These are phyloP conservation scores for Xanthoconium purpureum DNA, from an alignment of 768 basidiomycete species.

Conservation along the genomic window DNA sequence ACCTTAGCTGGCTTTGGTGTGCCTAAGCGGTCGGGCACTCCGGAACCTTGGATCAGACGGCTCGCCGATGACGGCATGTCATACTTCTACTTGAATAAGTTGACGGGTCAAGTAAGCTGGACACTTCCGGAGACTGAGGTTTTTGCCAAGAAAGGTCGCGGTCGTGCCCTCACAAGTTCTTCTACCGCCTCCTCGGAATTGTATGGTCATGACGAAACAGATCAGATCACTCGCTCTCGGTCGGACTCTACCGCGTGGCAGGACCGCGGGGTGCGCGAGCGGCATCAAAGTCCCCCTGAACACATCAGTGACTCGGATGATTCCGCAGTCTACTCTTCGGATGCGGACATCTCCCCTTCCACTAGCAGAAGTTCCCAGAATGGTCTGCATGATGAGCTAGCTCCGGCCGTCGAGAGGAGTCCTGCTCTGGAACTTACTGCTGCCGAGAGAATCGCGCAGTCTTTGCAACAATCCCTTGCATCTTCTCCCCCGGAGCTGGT, in stretches of 20 bases:
- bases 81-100: conserved; percentile 75
- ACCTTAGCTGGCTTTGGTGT: conserved; percentile 57
- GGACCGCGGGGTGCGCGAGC: conserved; percentile 23
- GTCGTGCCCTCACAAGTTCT: conserved; percentile 33
- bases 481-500: conserved; percentile 57
- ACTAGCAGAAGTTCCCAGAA: conserved; percentile 33
- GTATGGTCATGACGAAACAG: conserved; percentile 22
- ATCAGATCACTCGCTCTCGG: conserved; percentile 26
- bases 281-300: conserved; percentile 33
- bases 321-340: conserved; percentile 50
- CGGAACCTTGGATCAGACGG: conserved; percentile 80
- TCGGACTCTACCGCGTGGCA: conserved; percentile 36
- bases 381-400: conserved; percentile 20
- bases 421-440: conserved; percentile 51
- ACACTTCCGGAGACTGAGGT: conserved; percentile 51
- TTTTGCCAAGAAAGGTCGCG: conserved; percentile 29
- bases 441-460: conserved; percentile 64
- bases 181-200: conserved; percentile 33
- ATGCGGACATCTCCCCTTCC: conserved; percentile 30
- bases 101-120: conserved; percentile 68
- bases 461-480: conserved; percentile 57
- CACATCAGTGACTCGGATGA: conserved; percentile 75
- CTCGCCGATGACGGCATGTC: conserved; percentile 80
- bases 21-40: conserved; percentile 54
- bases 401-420: conserved; percentile 16